Base-by-base conservation (phyloP, 768 basidiomycete species). In the Leucogyrophana mollusca region DNA sequence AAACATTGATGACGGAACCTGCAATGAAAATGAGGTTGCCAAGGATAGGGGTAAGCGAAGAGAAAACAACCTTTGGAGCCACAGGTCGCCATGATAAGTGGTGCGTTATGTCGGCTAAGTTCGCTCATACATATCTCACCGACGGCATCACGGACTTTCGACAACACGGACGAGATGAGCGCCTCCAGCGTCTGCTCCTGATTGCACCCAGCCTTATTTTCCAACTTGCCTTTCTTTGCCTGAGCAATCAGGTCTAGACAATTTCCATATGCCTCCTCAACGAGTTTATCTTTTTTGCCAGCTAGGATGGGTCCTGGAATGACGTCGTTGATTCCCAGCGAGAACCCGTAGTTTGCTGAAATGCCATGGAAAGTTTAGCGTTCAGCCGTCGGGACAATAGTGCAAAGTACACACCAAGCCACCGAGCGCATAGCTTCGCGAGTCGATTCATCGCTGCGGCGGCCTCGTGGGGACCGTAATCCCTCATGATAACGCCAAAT, bases 1-100 rank as follows among this genome's bases (percentile, higher is more conserved):
- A 95, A 45, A 99, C 96, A 68, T 99, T 99, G 70, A 99, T 95
- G 52, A 93, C 90, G 59, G 96, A 98, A 65, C 96, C 95, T 88
- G 51, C n/a, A 34, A n/a, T 72, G 43, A 8, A 35, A 47, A 33
- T 50, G 13, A 44, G 16, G 24, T 6, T 9, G 44, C 30, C 37
- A 43, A 16, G 1, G n/a, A 41, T 9, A 10, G 0, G 34, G 11
- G 21, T 46, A 17, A 43, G 25, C 24, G 43, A 20, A 11, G 8
- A 40, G 22, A 6, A 9, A 68, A 38, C 46, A n/a, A 90, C 95
- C 96, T 78, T 98, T 98, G 4, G 96, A 98, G 65, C 95, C 95
- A 70, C 94, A 97, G 33, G 93, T 96, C 41, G 96, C 95, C 96
- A 98, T 98, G 71, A 97, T 95, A 3, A 96, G 72, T 2, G 96